Percentiles rank a stretch among this genome's conserved stretches.
Conservation (phyloP, 2,329 filamentous ascomycete species). For the Calonectria crousiana region DNA sequence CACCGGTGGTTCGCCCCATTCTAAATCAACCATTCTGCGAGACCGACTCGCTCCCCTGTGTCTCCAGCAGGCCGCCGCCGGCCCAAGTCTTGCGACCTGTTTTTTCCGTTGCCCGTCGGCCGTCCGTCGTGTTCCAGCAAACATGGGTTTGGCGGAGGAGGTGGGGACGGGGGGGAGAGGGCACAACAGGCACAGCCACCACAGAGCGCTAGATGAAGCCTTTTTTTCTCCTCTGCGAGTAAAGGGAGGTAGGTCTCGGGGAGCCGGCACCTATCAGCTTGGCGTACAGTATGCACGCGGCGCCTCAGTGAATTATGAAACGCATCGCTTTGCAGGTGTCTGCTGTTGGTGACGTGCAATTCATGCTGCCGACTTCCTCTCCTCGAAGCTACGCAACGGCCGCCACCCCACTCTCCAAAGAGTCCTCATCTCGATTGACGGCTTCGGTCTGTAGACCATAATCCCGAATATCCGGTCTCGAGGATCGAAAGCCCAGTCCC, state of each 20-base stretch:
- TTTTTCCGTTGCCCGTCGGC: not conserved
- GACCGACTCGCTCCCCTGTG: not conserved
- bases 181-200: slow-evolving; percentile 12
- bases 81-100: not conserved
- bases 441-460: too few relatives aligned
- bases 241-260: not conserved
- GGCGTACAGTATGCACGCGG: not conserved
- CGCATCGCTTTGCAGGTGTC: not conserved
- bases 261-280: not conserved
- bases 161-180: not conserved
- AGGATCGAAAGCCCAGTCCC: not conserved
- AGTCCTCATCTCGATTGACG: not conserved
- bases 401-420: not conserved
- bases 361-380: not conserved
- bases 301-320: not conserved
- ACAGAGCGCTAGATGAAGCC: slow-evolving; percentile 6
- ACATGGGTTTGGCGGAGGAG: not conserved
- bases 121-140: not conserved
- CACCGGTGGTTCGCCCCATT: slow-evolving; percentile 21
- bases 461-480: not conserved
- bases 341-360: not conserved
- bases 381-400: not conserved
- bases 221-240: not conserved
- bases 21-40: slow-evolving; percentile 12
- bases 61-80: not conserved